phyloP scores from a whole-genome alignment of 2,329 filamentous ascomycete species.

The Alternaria sp. region DNA sequence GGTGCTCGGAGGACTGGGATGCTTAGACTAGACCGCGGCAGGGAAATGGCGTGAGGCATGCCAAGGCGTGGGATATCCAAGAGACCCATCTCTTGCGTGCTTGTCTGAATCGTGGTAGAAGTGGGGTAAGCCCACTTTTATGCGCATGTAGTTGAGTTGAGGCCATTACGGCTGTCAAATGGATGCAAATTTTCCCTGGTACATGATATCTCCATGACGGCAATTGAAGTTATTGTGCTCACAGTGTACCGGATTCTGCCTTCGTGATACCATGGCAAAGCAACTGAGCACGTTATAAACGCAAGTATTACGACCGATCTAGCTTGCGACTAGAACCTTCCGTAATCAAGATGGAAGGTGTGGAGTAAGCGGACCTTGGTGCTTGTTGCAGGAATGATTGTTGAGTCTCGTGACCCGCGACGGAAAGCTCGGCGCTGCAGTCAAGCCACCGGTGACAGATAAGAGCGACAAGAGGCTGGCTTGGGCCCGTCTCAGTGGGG shows the following conservation, averaged over 20 bases:
- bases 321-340: constrained; percentile 8
- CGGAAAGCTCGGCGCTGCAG: constrained; percentile 20
- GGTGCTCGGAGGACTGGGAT: not conserved
- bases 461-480: constrained; percentile 27
- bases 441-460: constrained; percentile 20
- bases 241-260: not conserved
- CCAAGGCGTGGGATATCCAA: constrained; percentile 4
- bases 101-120: constrained; percentile 4
- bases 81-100: not conserved
- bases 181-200: not conserved
- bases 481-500: constrained; percentile 19
- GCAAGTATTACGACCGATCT: not conserved
- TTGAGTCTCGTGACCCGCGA: constrained; percentile 30
- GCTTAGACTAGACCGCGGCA: not conserved
- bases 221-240: not conserved
- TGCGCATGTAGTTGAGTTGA: not conserved
- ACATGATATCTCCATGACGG: not conserved
- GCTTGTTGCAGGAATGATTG: constrained; percentile 9
- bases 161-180: not conserved
- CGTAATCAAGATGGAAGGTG: constrained; percentile 2
- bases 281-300: not conserved
- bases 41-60: not conserved
- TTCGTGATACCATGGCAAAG: not conserved
- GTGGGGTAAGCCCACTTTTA: not conserved
- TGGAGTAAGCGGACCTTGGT: not conserved